Conservation (phyloP, 805 yeast genomes). For the Ogataea pignaliae region DNA sequence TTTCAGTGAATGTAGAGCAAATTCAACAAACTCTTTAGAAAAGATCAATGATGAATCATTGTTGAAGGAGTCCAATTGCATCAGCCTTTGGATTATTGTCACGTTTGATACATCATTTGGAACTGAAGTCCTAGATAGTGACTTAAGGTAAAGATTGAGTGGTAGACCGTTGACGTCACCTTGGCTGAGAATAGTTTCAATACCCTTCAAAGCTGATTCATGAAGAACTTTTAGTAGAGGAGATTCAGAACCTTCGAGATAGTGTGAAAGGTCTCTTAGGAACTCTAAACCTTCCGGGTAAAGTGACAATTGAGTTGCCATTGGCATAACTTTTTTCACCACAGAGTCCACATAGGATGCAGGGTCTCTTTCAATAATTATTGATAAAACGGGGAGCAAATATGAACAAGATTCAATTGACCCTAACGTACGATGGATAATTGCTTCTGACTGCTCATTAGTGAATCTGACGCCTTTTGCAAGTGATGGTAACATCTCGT, state of each 20-base stretch:
- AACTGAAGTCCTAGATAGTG: conserved; percentile 2
- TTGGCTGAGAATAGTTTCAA: conserved; percentile 5
- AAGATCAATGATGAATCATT: conserved; percentile 28
- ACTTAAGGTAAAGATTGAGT: conserved; percentile 9
- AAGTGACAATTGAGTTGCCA: background rate
- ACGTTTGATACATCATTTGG: background rate
- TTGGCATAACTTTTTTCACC: background rate
- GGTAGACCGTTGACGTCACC: background rate
- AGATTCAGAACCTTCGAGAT: background rate
- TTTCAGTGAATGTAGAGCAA: conserved; percentile 3
- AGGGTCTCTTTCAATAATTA: background rate
- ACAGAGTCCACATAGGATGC: background rate
- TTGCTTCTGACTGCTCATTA: too few species aligned
- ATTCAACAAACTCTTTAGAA: conserved; percentile 21
- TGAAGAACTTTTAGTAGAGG: background rate
- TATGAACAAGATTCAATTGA: too few species aligned
- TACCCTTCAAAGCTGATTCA: conserved; percentile 3
- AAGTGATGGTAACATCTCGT: too few species aligned
- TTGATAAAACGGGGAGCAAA: background rate
- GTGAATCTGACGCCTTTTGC: too few species aligned
- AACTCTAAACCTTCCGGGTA: conserved; percentile 3
- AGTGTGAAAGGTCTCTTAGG: background rate
- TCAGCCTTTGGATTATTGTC: conserved; percentile 8
- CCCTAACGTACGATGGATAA: too few species aligned
- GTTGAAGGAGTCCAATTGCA: conserved; percentile 26